phyloP scores from a whole-genome alignment of 495 filamentous ascomycete species.

The Aspergillus coremiiformis region DNA sequence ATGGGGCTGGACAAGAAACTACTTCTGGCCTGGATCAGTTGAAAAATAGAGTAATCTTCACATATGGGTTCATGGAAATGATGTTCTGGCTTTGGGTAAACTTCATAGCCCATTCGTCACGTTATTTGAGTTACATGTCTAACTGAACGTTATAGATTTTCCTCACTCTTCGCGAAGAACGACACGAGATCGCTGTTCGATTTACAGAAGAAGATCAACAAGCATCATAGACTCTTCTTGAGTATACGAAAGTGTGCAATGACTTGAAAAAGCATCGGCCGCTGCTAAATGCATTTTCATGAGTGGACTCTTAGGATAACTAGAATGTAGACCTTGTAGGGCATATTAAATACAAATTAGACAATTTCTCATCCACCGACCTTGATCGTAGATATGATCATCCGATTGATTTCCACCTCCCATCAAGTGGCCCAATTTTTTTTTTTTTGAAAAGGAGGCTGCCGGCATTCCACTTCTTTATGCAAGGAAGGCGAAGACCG shows the following conservation, averaged over 20 bases:
- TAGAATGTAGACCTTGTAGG: not conserved
- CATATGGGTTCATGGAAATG: slow-evolving; percentile 78
- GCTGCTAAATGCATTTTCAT: not conserved
- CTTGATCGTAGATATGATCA: not conserved
- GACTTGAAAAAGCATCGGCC: too few relatives aligned
- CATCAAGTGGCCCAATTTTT: not conserved
- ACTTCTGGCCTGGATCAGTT: slow-evolving; percentile 46
- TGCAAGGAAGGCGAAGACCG: slow-evolving; percentile 27
- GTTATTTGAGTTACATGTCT: slow-evolving; percentile 30
- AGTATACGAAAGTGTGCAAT: not conserved
- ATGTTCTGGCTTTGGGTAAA: slow-evolving; percentile 81
- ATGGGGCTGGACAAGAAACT: slow-evolving; percentile 25
- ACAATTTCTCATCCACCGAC: not conserved
- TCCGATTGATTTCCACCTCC: not conserved
- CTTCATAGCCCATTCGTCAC: not conserved
- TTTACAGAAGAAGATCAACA: slow-evolving; percentile 30
- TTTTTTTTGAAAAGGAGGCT: not conserved
- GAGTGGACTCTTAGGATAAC: not conserved
- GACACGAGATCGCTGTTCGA: slow-evolving; percentile 32
- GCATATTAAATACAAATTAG: not conserved
- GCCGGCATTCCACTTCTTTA: slow-evolving; percentile 4
- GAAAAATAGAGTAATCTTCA: slow-evolving; percentile 75
- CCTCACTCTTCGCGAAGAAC: slow-evolving; percentile 38
- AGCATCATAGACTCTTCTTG: not conserved
- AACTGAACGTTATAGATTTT: slow-evolving; percentile 46